Evolutionary conservation across 164 flowering plant species (phyloP).

Genomic region (Umbellularia californica): DNA sequence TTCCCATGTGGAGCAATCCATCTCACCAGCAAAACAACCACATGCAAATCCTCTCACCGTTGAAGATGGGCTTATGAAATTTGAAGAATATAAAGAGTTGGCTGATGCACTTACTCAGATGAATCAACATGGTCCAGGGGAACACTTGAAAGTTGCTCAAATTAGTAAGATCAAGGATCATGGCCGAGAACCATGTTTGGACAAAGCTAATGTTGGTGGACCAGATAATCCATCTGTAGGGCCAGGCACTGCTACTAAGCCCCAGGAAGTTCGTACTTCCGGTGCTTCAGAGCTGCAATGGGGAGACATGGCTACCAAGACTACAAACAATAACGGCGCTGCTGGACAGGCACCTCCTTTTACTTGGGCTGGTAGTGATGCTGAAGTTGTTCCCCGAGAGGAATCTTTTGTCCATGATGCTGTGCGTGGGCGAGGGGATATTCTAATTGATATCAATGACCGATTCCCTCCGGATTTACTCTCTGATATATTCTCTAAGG

Average conservation of each 20-base stretch:
- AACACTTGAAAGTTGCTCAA: slow-evolving; percentile 13
- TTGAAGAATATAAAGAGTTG: slow-evolving; percentile 31
- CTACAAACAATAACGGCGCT: slow-evolving; percentile 10
- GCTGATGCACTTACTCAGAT: slow-evolving; percentile 25
- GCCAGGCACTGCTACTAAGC: slow-evolving; percentile 23
- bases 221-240: slow-evolving; percentile 12
- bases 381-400: slow-evolving; percentile 25
- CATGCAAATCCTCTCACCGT: slow-evolving; percentile 26
- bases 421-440: slow-evolving; percentile 44
- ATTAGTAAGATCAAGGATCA: slow-evolving; percentile 11
- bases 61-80: slow-evolving; percentile 34
- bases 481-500: slow-evolving; percentile 73
- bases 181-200: slow-evolving; percentile 9
- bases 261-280: slow-evolving; percentile 29
- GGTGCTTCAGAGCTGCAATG: slow-evolving; percentile 24
- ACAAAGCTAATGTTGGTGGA: slow-evolving; percentile 21
- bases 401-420: slow-evolving; percentile 25
- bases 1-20: slow-evolving; percentile 24
- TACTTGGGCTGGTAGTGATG: slow-evolving; percentile 29
- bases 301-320: slow-evolving; percentile 29
- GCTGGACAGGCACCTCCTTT: slow-evolving; percentile 22
- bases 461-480: slow-evolving; percentile 84
- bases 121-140: slow-evolving; percentile 7
- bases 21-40: slow-evolving; percentile 21
- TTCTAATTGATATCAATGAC: slow-evolving; percentile 81